Conservation (phyloP, 2,329 filamentous ascomycete species). For the Neurospora sp. region DNA sequence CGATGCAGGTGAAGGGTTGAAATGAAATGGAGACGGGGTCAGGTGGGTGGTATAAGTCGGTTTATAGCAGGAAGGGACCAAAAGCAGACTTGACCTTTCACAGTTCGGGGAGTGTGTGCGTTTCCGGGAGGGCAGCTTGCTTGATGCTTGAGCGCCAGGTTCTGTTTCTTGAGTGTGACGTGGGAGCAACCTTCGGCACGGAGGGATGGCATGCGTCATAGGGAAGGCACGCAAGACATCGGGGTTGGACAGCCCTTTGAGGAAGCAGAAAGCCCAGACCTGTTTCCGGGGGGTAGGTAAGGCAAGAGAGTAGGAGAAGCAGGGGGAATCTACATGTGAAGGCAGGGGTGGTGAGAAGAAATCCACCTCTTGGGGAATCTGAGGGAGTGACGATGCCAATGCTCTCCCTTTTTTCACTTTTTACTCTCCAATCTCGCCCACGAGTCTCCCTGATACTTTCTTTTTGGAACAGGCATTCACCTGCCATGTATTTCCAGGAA, state of each 20-base stretch:
- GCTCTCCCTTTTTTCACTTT: neutral
- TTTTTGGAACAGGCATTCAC: neutral
- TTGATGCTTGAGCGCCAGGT: neutral
- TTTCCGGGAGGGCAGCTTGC: neutral
- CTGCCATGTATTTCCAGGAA: neutral
- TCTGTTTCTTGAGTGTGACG: conserved; percentile 10
- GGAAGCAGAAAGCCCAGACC: neutral
- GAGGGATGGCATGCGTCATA: conserved; percentile 14
- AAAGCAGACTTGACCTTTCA: neutral
- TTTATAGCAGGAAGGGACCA: neutral
- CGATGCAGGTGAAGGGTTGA: neutral
- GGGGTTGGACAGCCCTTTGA: neutral
- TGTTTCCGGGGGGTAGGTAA: neutral
- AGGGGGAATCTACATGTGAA: neutral
- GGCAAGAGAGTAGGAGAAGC: neutral
- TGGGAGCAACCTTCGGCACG: neutral
- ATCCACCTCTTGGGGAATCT: neutral
- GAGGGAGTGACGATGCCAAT: neutral
- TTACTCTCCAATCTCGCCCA: neutral
- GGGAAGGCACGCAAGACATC: conserved; percentile 3
- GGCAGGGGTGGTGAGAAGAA: neutral
- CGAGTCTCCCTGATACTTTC: neutral
- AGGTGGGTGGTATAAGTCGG: neutral
- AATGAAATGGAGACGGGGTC: neutral
- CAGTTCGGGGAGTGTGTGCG: neutral